phyloP scores from a whole-genome alignment of 495 filamentous ascomycete species.

The Tuber umbilicatum region DNA sequence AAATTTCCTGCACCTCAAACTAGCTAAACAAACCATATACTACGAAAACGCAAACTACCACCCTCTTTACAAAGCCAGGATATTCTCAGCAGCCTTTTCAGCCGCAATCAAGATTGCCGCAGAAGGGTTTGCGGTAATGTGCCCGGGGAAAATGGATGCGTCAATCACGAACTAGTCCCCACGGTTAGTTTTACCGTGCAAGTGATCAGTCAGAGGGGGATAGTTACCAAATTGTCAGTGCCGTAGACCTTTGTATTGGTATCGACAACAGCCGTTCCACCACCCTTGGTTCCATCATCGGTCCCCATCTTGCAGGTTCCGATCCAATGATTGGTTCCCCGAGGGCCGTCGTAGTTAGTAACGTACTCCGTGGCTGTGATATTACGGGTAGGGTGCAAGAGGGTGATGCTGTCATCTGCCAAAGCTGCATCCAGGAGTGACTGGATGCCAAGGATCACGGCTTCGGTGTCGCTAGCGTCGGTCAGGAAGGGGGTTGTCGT shows the following conservation, averaged over 20 bases:
- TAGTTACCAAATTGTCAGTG: conserved; percentile 55
- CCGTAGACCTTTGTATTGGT: conserved; percentile 63
- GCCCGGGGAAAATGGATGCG: conserved; percentile 58
- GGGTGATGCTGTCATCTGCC: conserved; percentile 51
- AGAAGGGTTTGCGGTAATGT: conserved; percentile 55
- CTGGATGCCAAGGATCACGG: conserved; percentile 52
- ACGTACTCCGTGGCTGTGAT: conserved; percentile 52
- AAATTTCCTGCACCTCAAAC: background rate
- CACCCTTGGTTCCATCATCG: conserved; percentile 56
- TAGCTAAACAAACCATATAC: background rate
- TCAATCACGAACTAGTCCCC: conserved; percentile 51
- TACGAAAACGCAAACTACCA: background rate
- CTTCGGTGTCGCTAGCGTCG: conserved; percentile 49
- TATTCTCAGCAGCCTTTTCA: conserved; percentile 53
- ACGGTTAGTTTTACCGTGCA: background rate
- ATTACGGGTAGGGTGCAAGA: conserved; percentile 50
- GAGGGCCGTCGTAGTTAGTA: conserved; percentile 51
- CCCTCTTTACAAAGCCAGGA: conserved; percentile 43
- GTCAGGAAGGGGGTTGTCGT: conserved; percentile 53
- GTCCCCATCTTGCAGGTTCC: conserved; percentile 58
- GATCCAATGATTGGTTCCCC: conserved; percentile 67
- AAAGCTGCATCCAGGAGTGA: conserved; percentile 54
- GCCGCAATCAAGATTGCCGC: conserved; percentile 55
- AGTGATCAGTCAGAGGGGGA: background rate
- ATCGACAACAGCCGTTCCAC: conserved; percentile 64